Conservation (phyloP, 768 basidiomycete species). For the Fistulinella prunicolor region DNA sequence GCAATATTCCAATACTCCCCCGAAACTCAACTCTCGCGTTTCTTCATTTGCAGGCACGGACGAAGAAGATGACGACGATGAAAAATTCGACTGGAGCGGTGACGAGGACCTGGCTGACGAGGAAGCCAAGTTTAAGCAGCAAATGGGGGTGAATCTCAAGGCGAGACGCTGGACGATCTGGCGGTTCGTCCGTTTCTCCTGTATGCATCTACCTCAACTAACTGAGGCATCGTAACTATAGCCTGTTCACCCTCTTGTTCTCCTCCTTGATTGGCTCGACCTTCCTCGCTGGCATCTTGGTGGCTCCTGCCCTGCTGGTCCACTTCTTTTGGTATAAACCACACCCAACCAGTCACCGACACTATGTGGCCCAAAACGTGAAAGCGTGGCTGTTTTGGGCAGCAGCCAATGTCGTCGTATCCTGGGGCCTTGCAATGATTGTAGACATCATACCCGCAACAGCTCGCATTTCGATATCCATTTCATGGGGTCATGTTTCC, state of each 20-base stretch:
- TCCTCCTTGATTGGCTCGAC: constrained; percentile 73
- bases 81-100: constrained; percentile 73
- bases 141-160: constrained; percentile 51
- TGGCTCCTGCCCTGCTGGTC: constrained; percentile 58
- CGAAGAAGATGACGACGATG: constrained; percentile 53
- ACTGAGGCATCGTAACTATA: constrained; percentile 25
- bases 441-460: constrained; percentile 65
- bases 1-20: constrained; percentile 23
- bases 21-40: constrained; percentile 35
- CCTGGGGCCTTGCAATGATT: constrained; percentile 74
- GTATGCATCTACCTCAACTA: not conserved
- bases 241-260: constrained; percentile 59
- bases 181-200: constrained; percentile 40
- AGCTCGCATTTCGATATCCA: constrained; percentile 48
- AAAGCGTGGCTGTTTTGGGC: constrained; percentile 83
- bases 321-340: constrained; percentile 71
- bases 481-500: constrained; percentile 73
- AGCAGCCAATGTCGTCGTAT: constrained; percentile 71
- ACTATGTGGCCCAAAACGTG: constrained; percentile 61
- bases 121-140: constrained; percentile 61
- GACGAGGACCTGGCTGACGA: constrained; percentile 75
- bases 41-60: constrained; percentile 53
- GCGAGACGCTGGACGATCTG: constrained; percentile 48
- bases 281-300: constrained; percentile 58
- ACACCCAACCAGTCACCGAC: constrained; percentile 51